Percentiles rank a stretch among this genome's conserved stretches.
Evolutionary conservation across 2,329 filamentous ascomycete genomes (phyloP).

Genomic region (Exophiala sideris): DNA sequence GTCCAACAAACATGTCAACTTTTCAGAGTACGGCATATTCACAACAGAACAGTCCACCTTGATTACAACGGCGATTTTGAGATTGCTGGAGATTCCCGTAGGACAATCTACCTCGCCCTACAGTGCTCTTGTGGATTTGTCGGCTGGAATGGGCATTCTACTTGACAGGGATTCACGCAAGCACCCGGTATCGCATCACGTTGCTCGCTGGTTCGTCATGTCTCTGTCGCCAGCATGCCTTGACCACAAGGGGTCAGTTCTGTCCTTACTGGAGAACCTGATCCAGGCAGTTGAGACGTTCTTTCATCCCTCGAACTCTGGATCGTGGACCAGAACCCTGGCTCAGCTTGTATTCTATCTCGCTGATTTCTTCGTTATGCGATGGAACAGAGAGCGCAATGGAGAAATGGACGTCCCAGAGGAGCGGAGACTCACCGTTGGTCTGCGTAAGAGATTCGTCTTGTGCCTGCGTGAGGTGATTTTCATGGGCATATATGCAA

Average conservation of each 20-base stretch:
- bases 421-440: conserved; percentile 73
- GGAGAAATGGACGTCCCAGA: conserved; percentile 84
- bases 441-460: conserved; percentile 86
- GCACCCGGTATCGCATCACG: conserved; percentile 85
- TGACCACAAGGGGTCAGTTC: conserved; percentile 70
- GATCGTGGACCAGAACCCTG: conserved; percentile 83
- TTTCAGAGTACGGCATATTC: conserved; percentile 85
- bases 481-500: conserved; percentile 97
- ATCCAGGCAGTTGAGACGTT: conserved; percentile 97
- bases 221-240: conserved; percentile 83
- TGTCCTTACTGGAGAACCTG: conserved; percentile 82
- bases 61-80: conserved; percentile 86
- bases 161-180: conserved; percentile 92
- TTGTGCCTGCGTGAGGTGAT: conserved; percentile 84
- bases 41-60: conserved; percentile 86
- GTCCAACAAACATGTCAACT: conserved; percentile 69
- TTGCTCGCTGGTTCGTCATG: conserved; percentile 89
- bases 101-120: conserved; percentile 95
- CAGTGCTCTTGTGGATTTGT: conserved; percentile 71
- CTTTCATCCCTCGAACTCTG: conserved; percentile 96
- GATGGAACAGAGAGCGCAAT: conserved; percentile 93
- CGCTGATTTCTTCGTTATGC: conserved; percentile 92
- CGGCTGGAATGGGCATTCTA: conserved; percentile 77
- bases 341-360: conserved; percentile 90
- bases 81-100: conserved; percentile 91